These are phyloP conservation scores for Xylariales sp. DNA, from an alignment of 2,329 filamentous ascomycete species.

Conservation along the genomic window DNA sequence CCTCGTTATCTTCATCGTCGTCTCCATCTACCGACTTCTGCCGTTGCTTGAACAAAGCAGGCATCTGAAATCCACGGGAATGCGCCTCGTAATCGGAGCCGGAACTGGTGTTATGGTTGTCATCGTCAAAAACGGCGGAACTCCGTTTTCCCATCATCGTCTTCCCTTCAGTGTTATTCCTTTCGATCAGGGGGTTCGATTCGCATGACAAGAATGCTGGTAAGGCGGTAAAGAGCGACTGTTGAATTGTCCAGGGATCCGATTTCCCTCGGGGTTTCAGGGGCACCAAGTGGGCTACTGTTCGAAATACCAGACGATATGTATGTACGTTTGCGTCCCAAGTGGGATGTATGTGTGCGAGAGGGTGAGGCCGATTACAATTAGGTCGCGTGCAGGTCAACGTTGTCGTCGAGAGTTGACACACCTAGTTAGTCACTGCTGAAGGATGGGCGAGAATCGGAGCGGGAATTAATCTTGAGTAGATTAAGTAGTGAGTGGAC, in stretches of 20 bases:
- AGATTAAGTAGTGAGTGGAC: no score
- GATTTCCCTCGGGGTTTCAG: not conserved
- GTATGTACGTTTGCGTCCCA: no score
- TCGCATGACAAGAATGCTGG: conserved; percentile 12
- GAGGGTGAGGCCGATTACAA: not conserved
- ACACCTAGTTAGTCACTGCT: no score
- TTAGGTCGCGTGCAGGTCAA: not conserved
- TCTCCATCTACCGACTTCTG: conserved; percentile 20
- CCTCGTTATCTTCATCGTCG: conserved; percentile 30
- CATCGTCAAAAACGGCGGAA: conserved; percentile 19
- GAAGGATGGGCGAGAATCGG: no score
- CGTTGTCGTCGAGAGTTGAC: not conserved
- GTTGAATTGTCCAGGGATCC: no score
- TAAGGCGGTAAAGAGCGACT: no score
- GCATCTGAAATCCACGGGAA: conserved; percentile 18
- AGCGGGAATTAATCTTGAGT: no score
- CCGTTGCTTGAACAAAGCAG: no score
- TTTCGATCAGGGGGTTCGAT: conserved; percentile 4
- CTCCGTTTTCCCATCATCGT: conserved; percentile 21
- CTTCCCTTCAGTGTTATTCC: conserved; percentile 14
- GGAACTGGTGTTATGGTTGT: conserved; percentile 11
- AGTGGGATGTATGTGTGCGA: no score
- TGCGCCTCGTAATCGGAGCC: conserved; percentile 22
- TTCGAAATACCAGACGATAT: no score
- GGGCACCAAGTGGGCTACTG: not conserved